phyloP scores from a whole-genome alignment of 805 yeast species.

The Saccharomycopsis selenospora region DNA sequence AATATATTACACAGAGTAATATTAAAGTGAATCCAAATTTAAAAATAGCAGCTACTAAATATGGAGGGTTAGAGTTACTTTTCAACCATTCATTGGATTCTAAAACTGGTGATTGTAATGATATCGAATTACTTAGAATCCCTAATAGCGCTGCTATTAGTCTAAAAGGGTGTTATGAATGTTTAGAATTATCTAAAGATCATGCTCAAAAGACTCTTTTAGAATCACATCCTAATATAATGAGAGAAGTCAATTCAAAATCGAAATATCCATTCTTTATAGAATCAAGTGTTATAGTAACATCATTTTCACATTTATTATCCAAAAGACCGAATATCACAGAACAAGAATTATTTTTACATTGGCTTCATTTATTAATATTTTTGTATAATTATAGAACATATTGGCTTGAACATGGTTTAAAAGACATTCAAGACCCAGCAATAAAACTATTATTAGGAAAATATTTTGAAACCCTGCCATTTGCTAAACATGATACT shows the following conservation, averaged over 20 bases:
- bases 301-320: too few relatives aligned
- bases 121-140: slow-evolving; percentile 4
- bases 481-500: neutral
- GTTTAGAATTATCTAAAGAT: neutral
- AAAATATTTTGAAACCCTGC: slow-evolving; percentile 1
- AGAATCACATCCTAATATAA: neutral
- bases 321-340: neutral
- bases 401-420: neutral
- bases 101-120: neutral
- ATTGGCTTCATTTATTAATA: slow-evolving; percentile 3
- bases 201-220: neutral
- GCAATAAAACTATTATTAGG: neutral
- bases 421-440: neutral
- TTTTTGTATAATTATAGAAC: neutral
- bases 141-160: neutral
- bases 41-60: neutral
- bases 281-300: too few relatives aligned
- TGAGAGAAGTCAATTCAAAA: too few relatives aligned
- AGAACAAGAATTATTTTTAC: neutral
- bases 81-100: neutral
- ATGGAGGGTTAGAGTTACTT: slow-evolving; percentile 6
- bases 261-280: too few relatives aligned
- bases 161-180: neutral
- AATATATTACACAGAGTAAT: neutral
- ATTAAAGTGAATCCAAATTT: neutral